These are phyloP conservation scores for Lactarius indigo DNA, from an alignment of 768 basidiomycete species.

Conservation along the genomic window DNA sequence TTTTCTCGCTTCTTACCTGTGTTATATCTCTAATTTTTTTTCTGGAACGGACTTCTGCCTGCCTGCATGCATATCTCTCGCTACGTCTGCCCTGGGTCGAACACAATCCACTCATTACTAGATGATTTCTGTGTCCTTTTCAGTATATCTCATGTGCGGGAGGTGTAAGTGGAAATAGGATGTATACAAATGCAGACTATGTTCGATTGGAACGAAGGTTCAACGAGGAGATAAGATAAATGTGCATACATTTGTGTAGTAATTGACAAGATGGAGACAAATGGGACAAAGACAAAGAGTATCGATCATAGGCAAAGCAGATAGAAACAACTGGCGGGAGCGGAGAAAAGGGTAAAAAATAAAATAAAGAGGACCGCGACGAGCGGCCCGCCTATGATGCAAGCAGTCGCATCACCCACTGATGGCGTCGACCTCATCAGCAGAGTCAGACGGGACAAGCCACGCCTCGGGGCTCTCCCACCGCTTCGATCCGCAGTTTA, in stretches of 20 bases:
- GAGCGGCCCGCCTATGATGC: not conserved
- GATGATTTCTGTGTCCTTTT: not conserved
- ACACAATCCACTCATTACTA: constrained; percentile 5
- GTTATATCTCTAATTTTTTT: not conserved
- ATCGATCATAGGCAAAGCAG: not conserved
- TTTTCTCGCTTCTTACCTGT: not conserved
- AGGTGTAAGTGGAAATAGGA: not conserved
- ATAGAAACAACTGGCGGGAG: not conserved
- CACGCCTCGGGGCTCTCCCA: constrained; percentile 22
- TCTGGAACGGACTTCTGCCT: not conserved
- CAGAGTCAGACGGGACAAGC: constrained; percentile 18
- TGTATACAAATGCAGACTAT: not conserved
- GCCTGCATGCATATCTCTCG: not conserved
- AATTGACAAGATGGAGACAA: not conserved
- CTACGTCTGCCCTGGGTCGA: not conserved
- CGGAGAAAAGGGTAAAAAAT: not conserved
- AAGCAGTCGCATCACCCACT: not conserved
- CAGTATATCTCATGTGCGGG: not conserved
- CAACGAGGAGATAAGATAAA: not conserved
- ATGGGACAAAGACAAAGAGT: not conserved
- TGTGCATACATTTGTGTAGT: not conserved
- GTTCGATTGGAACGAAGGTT: not conserved
- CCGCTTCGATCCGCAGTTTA: not conserved
- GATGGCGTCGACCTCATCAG: not conserved
- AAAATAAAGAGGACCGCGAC: not conserved